Conservation (phyloP, 2,329 filamentous ascomycete genomes). For the Penicillium digitatum region DNA sequence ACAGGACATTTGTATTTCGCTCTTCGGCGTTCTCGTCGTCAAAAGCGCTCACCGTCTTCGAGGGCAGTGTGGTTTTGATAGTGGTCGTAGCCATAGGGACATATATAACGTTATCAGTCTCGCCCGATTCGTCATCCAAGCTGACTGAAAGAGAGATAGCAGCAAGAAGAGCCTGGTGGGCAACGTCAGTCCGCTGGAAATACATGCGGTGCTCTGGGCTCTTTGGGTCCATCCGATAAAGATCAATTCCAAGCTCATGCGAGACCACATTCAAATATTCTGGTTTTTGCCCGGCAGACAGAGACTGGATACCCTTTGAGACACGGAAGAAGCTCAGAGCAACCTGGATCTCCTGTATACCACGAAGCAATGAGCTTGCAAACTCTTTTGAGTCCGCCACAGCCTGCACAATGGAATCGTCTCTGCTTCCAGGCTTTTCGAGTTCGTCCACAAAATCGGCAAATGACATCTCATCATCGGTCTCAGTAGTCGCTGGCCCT, state of each 20-base stretch:
- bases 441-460: slow-evolving; percentile 71
- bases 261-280: slow-evolving; percentile 83
- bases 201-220: slow-evolving; percentile 98
- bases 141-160: slow-evolving; percentile 90
- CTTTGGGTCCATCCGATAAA: slow-evolving; percentile 85
- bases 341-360: slow-evolving; percentile 95
- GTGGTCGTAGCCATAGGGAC: slow-evolving; percentile 97
- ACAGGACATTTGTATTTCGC: slow-evolving; percentile 91
- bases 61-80: slow-evolving; percentile 87
- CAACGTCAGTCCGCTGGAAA: slow-evolving; percentile 86
- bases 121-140: slow-evolving; percentile 81
- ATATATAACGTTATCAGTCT: slow-evolving; percentile 82
- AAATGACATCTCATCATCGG: slow-evolving; percentile 60
- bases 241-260: slow-evolving; percentile 92
- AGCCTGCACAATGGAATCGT: slow-evolving; percentile 69
- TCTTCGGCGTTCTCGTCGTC: slow-evolving; percentile 69
- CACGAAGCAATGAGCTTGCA: slow-evolving; percentile 79
- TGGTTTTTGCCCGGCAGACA: slow-evolving; percentile 64
- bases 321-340: slow-evolving; percentile 87
- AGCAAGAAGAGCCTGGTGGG: slow-evolving; percentile 88
- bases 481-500: slow-evolving; percentile 40
- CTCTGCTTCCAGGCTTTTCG: slow-evolving; percentile 62
- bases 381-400: slow-evolving; percentile 93
- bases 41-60: slow-evolving; percentile 82
- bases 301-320: slow-evolving; percentile 69